phyloP scores from a whole-genome alignment of 2,329 filamentous ascomycete species.

The Madurella mycetomatis region DNA sequence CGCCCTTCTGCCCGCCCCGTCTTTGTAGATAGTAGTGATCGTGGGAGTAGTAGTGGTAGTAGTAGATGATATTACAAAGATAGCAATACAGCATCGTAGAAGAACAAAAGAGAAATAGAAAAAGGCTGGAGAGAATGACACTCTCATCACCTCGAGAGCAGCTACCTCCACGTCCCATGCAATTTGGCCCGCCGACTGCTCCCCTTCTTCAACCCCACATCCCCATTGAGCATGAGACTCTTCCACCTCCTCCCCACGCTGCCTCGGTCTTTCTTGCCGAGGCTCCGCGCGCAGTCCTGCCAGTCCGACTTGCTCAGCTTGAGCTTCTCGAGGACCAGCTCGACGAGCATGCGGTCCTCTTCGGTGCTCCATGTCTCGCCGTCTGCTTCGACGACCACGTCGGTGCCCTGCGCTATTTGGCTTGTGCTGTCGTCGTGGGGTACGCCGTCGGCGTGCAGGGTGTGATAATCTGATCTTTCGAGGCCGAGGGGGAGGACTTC shows the following conservation, averaged over 20 bases:
- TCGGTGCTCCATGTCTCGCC: slow-evolving; percentile 55
- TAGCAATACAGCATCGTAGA: neutral
- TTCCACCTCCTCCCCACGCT: slow-evolving; percentile 59
- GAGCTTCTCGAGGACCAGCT: slow-evolving; percentile 63
- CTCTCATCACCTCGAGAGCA: neutral
- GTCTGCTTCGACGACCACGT: slow-evolving; percentile 42
- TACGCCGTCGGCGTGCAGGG: slow-evolving; percentile 34
- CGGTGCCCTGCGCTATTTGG: slow-evolving; percentile 28
- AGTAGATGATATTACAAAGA: neutral
- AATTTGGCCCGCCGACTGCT: slow-evolving; percentile 45
- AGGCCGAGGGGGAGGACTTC: slow-evolving; percentile 57
- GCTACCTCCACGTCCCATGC: slow-evolving; percentile 53
- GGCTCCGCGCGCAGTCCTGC: slow-evolving; percentile 61
- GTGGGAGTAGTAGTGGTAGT: neutral
- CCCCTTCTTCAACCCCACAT: slow-evolving; percentile 53
- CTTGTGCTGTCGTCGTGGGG: slow-evolving; percentile 21
- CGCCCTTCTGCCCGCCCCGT: neutral
- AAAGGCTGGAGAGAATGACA: slow-evolving; percentile 4
- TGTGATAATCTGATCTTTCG: slow-evolving; percentile 55
- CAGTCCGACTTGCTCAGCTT: slow-evolving; percentile 60
- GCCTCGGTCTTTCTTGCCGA: slow-evolving; percentile 57
- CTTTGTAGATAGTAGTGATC: neutral
- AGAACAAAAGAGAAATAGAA: neutral
- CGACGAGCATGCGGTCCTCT: slow-evolving; percentile 62
- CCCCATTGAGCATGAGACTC: slow-evolving; percentile 55